Percentiles rank a stretch among this genome's conserved stretches.
phyloP scores from a whole-genome alignment of 1,284 basidiomycete species.

The Trametes hirsuta region DNA sequence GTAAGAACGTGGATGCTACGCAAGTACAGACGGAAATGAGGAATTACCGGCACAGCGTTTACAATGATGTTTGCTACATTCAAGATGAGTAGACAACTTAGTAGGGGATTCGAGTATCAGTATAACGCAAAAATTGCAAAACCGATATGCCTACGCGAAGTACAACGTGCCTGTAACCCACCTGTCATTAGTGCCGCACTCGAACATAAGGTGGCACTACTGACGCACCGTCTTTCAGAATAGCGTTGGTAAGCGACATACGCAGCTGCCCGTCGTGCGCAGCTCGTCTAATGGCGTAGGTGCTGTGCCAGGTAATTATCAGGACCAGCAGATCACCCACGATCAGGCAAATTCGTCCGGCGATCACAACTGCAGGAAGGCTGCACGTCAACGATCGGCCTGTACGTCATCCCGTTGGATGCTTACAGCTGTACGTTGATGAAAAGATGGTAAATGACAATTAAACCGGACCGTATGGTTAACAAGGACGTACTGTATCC shows the following conservation, averaged over 20 bases:
- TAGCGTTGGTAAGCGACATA: conserved; percentile 7
- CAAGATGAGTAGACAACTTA: conserved; percentile 9
- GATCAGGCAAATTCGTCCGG: conserved; percentile 4
- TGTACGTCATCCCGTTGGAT: too few species aligned
- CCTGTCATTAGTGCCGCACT: background rate
- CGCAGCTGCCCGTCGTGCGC: background rate
- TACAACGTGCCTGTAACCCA: conserved; percentile 5
- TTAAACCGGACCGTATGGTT: too few species aligned
- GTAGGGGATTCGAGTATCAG: too few species aligned
- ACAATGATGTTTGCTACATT: conserved; percentile 14
- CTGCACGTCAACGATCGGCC: background rate
- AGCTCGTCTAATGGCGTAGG: conserved; percentile 5
- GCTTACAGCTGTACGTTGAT: background rate
- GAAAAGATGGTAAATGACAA: too few species aligned
- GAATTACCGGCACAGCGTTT: conserved; percentile 1
- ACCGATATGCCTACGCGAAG: conserved; percentile 1
- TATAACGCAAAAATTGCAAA: background rate
- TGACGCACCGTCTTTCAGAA: conserved; percentile 10
- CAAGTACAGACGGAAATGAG: too few species aligned
- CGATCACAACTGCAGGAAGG: conserved; percentile 1
- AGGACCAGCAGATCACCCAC: conserved; percentile 15
- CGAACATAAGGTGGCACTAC: background rate
- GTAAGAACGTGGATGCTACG: background rate
- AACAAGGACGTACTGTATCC: conserved; percentile 5
- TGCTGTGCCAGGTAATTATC: conserved; percentile 13